Percentiles rank a stretch among this genome's conserved stretches.
phyloP scores from a whole-genome alignment of 2,329 filamentous ascomycete genomes.

The Paracoccidioides lutzii region DNA sequence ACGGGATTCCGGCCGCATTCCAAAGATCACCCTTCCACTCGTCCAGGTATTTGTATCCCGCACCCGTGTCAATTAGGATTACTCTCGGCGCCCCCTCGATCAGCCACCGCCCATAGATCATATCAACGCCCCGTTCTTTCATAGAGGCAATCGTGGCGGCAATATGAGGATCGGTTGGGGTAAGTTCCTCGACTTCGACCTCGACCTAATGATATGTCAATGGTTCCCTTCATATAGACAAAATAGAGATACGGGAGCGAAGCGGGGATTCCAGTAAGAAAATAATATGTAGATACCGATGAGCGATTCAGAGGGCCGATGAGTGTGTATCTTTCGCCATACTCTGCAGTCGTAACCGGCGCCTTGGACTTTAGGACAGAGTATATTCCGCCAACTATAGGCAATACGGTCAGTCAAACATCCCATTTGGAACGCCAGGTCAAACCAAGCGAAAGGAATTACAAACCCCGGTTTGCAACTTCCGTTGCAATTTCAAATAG shows the following conservation, averaged over 20 bases:
- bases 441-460: slow-evolving; percentile 11
- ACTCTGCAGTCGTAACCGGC: slow-evolving; percentile 92
- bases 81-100: slow-evolving; percentile 94
- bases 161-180: slow-evolving; percentile 68
- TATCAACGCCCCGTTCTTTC: slow-evolving; percentile 75
- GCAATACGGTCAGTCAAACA: slow-evolving; percentile 6
- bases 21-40: slow-evolving; percentile 97
- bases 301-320: slow-evolving; percentile 87
- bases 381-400: slow-evolving; percentile 87
- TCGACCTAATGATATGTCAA: slow-evolving; percentile 49
- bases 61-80: slow-evolving; percentile 86
- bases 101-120: slow-evolving; percentile 90
- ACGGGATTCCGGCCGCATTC: slow-evolving; percentile 87
- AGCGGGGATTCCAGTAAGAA: not conserved
- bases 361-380: slow-evolving; percentile 98
- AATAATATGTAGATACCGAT: slow-evolving; percentile 46
- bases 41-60: slow-evolving; percentile 77
- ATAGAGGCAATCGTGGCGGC: slow-evolving; percentile 78
- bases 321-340: slow-evolving; percentile 92
- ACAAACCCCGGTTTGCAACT: slow-evolving; percentile 78
- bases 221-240: not conserved
- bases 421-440: not conserved
- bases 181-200: slow-evolving; percentile 93
- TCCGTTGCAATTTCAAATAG: slow-evolving; percentile 96
- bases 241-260: not conserved